phyloP scores from a whole-genome alignment of 2,329 filamentous ascomycete species.

The Ophiocordyceps camponoti-floridani region DNA sequence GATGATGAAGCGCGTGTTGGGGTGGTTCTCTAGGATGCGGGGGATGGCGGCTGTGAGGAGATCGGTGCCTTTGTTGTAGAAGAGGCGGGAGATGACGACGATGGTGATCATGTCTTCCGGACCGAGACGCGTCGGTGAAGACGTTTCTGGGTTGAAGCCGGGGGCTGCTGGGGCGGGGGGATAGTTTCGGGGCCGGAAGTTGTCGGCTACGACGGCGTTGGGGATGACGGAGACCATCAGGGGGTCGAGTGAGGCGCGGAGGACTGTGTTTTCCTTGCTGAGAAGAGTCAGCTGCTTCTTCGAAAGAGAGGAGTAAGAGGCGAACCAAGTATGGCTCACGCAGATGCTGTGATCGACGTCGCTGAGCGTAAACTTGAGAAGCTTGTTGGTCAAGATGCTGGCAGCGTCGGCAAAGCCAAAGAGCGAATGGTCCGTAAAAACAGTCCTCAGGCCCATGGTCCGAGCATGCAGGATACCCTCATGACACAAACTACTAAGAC shows the following conservation, averaged over 20 bases:
- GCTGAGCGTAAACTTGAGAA: conserved; percentile 88
- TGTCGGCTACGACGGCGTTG: conserved; percentile 91
- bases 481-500: conserved; percentile 80
- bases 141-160: conserved; percentile 24
- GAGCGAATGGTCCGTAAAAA: conserved; percentile 93
- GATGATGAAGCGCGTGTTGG: conserved; percentile 92
- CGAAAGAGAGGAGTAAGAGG: neutral
- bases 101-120: conserved; percentile 85
- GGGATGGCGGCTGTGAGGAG: conserved; percentile 92
- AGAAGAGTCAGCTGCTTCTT: neutral
- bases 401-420: conserved; percentile 95
- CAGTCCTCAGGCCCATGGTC: conserved; percentile 89
- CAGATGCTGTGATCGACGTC: conserved; percentile 98
- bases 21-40: conserved; percentile 72
- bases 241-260: conserved; percentile 84
- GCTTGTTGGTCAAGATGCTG: conserved; percentile 91
- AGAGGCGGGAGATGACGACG: conserved; percentile 89
- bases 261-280: conserved; percentile 94
- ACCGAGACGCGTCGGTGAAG: conserved; percentile 47
- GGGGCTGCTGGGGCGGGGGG: conserved; percentile 13
- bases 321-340: conserved; percentile 90
- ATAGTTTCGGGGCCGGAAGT: conserved; percentile 55
- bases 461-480: conserved; percentile 88
- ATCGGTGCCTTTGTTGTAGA: conserved; percentile 98
- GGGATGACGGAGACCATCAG: conserved; percentile 96